phyloP scores from a whole-genome alignment of 139 green algal genomes.

The Chlamydomonas sp. region DNA sequence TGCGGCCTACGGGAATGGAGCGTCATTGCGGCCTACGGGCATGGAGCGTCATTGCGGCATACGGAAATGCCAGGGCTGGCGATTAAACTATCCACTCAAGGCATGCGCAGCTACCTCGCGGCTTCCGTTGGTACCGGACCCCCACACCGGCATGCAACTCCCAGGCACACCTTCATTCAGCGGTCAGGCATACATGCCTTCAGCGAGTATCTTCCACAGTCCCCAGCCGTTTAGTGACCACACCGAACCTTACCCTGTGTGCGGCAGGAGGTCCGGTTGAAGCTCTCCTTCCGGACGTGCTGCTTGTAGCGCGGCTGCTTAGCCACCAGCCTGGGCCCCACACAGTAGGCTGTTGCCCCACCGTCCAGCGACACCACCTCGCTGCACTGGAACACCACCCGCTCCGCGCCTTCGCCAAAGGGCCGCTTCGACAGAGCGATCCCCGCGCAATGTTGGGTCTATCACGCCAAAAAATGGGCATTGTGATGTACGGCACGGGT shows the following conservation, averaged over 20 bases:
- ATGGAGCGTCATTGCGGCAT: too few relatives aligned
- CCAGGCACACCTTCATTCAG: too few relatives aligned
- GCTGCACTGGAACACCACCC: constrained; percentile 44
- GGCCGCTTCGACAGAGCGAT: constrained; percentile 15
- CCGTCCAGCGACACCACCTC: constrained; percentile 44
- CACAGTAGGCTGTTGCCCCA: neutral
- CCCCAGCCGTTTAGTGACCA: neutral
- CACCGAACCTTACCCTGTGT: constrained; percentile 26
- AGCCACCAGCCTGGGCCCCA: constrained; percentile 47
- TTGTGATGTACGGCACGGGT: too few relatives aligned
- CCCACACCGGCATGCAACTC: too few relatives aligned
- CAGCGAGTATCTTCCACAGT: neutral
- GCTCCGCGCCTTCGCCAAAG: constrained; percentile 47
- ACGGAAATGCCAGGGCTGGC: too few relatives aligned
- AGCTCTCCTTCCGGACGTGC: constrained; percentile 1
- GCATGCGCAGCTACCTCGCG: too few relatives aligned
- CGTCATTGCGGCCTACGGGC: too few relatives aligned
- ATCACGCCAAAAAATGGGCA: neutral
- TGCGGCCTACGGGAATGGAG: too few relatives aligned
- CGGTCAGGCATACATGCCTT: neutral
- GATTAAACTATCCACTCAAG: too few relatives aligned
- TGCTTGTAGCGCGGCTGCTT: constrained; percentile 40
- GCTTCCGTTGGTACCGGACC: too few relatives aligned
- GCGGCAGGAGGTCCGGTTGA: constrained; percentile 40
- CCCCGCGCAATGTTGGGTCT: neutral